phyloP scores from a whole-genome alignment of 345 rosid species.

The Atalantia buxifolia region DNA sequence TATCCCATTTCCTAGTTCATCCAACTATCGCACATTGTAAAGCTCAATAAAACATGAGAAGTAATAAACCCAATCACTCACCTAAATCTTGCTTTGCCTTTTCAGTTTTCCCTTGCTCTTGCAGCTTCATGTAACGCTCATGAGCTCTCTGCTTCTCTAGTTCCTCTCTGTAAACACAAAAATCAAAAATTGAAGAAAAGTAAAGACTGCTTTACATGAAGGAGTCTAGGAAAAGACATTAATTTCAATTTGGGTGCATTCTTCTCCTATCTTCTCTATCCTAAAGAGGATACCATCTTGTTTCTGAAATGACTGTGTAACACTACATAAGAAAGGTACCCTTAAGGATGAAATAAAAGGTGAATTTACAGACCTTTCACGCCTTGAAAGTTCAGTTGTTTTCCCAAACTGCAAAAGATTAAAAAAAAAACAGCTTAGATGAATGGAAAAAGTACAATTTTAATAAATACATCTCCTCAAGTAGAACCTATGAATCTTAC shows the following conservation, averaged over 20 bases:
- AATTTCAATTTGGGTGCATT: not conserved
- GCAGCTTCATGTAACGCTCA: slow-evolving; percentile 74
- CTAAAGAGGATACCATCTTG: not conserved
- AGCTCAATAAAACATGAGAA: not conserved
- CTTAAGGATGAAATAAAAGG: not conserved
- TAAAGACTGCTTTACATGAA: not conserved
- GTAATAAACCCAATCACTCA: slow-evolving; percentile 10
- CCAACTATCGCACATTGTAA: not conserved
- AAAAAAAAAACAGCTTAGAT: not conserved
- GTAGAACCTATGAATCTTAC: slow-evolving; percentile 32
- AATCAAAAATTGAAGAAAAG: not conserved
- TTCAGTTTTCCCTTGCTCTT: slow-evolving; percentile 77
- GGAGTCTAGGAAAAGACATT: not conserved
- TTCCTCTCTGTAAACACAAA: slow-evolving; percentile 49
- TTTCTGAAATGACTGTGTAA: not conserved
- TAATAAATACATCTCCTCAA: not conserved
- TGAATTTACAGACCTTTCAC: slow-evolving; percentile 53
- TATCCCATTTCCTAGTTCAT: not conserved
- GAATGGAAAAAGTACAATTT: not conserved
- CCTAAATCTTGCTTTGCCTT: slow-evolving; percentile 66
- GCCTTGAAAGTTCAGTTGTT: slow-evolving; percentile 74
- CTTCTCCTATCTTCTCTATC: not conserved
- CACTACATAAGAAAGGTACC: not conserved
- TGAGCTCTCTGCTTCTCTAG: slow-evolving; percentile 68
- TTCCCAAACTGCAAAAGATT: slow-evolving; percentile 33